Evolutionary conservation across 1,284 basidiomycete species (phyloP), one percentile per base, ranked within the genome.

Genomic region (Ceratobasidium sp.): DNA sequence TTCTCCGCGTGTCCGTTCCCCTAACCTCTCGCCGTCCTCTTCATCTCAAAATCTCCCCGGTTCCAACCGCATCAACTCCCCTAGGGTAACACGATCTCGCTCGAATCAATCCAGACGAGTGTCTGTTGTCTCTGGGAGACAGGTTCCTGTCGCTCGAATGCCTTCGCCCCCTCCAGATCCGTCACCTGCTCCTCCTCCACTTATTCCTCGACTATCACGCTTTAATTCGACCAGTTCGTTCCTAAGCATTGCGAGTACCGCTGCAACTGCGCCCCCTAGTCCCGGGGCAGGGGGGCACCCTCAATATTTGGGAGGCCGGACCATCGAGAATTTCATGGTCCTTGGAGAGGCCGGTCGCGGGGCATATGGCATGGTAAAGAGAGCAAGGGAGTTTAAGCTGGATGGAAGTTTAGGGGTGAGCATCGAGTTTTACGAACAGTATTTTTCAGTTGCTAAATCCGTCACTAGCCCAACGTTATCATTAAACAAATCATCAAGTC

Each of bases 401-500:
- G 89, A 93, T 79, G 94, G 93, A 36, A 86, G 88, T 9, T 81
- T 90, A 40, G 95, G 95, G 76, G 94, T 96, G 81, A 86, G 92
- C 80, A 58, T 33, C 53, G 44, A 42, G 28, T 40, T 11, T 6
- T 28, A 67, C 28, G 58, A 40, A 62, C 74, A 72, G 51, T 73
- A 70, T 51, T 23, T 74, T 89, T 88, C 86, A 89, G 36, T 86
- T 87, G 21, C 59, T 42, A 14, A 36, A 38, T 36, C 3, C 48
- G 9, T 23, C 21, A 21, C 12, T 78, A 85, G 79, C 82, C 84
- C 7, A 82, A 84, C 73, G 82, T 98, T 72, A 90, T 98, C 76
- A 95, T 98, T 83, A 99, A 99, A 79, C 96, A 98, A 80, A 91
- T 99, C 78, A 96, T 98, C 84, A 99, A 99, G 82, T 95, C 94